These are phyloP conservation scores for Gracilaria domingensis DNA, from an alignment of 23 red algal species.

Conservation along the genomic window DNA sequence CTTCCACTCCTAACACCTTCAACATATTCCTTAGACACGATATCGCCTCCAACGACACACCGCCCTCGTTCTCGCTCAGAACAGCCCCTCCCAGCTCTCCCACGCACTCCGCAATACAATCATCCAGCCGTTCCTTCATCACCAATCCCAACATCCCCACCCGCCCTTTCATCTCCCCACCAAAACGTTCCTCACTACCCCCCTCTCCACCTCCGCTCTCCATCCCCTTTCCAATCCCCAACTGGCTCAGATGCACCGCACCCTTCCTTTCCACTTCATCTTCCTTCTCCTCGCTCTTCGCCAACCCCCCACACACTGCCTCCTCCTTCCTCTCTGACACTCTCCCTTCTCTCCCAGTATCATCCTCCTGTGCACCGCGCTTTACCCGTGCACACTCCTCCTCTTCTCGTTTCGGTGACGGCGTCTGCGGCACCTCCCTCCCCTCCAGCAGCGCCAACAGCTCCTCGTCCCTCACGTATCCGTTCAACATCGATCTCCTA, in stretches of 20 bases:
- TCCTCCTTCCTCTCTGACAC: neutral
- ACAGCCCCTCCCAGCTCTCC: neutral
- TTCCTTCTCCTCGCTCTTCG: neutral
- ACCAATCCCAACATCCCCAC: neutral
- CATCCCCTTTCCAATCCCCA: neutral
- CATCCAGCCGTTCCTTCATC: neutral
- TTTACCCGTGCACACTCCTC: too few relatives aligned
- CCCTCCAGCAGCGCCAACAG: too few relatives aligned
- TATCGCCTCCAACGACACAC: neutral
- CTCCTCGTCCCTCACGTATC: too few relatives aligned
- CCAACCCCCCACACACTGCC: neutral
- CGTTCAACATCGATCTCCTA: too few relatives aligned
- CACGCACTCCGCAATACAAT: neutral
- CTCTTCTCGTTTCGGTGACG: too few relatives aligned
- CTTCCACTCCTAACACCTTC: too few relatives aligned
- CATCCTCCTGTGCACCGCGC: too few relatives aligned
- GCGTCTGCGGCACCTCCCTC: too few relatives aligned
- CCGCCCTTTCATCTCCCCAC: neutral
- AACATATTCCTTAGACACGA: neutral
- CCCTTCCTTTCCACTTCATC: neutral
- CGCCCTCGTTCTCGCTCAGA: neutral
- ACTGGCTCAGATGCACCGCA: neutral
- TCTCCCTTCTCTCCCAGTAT: too few relatives aligned
- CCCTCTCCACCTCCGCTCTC: neutral
- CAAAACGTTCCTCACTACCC: neutral